Evolutionary conservation across 805 yeast genomes (phyloP), one percentile per base, ranked within the genome.

Genomic region (Pichia pseudocactophila): DNA sequence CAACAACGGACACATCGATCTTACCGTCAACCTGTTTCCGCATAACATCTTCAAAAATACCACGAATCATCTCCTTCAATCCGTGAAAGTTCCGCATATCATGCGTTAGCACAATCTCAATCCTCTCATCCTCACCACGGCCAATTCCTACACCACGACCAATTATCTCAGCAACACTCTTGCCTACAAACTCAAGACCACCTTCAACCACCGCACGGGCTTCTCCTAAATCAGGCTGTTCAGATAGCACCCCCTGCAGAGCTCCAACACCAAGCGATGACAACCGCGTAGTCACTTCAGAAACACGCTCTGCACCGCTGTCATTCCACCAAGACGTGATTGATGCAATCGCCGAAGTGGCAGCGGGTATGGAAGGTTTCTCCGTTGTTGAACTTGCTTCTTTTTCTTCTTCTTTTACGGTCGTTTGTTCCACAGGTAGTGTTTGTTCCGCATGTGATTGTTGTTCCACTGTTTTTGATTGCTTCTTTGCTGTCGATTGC

Each of bases 11-110:
- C 13, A 82, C 74, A 40, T 74, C 72, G 37, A 83, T 80, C 13
- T 81, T 84, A 32, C 89, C 90, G 57, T 83, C 88, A 3, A 83
- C 90, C 57, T 82, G 90, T 19, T 68, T 53, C 40, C 68, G 66
- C 74, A 83, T 71, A 11, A 81, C 87, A 40, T 64, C 66, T 50
- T 73, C 74, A 57, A 83, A 82, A 49, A 74, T 75, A 37, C 63
- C 58, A 40, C 69, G 69, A 12, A 80, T 71, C 46, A 78, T 65
- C 44, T 64, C 61, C 2, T 40, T 16, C 12, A 39, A 33, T 7
- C 37, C 40, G 15, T 36, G n/a, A 54, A 77, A 70, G 54, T 79
- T 76, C 37, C 69, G 65, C 54, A 81, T 64, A 57, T 82, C 90
- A 55, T 80, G 82, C n/a, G 80, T 76, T 36, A 82, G 69, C 46